Evolutionary conservation across 2,329 filamentous ascomycete species (phyloP).

Genomic region (Cercospora zeina): DNA sequence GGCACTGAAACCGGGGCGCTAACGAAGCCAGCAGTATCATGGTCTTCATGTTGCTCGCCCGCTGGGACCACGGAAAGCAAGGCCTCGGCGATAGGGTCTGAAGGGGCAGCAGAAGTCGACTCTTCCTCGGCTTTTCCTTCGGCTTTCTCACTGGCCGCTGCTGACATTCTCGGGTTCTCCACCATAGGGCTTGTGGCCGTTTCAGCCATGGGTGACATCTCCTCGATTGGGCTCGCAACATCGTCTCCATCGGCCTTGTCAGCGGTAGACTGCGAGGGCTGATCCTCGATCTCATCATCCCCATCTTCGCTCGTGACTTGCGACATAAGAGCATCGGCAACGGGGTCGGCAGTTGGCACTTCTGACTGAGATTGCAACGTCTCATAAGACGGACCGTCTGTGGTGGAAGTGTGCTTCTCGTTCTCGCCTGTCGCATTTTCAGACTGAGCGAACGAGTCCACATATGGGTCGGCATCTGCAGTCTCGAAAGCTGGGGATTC

Average conservation of each 20-base stretch:
- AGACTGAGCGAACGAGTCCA: constrained; percentile 7
- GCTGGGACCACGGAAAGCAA: constrained; percentile 9
- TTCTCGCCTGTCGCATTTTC: neutral
- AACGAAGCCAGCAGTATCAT: constrained; percentile 12
- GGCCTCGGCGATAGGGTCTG: constrained; percentile 6
- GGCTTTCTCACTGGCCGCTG: constrained; percentile 4
- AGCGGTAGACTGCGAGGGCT: neutral
- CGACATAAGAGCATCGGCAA: constrained; percentile 14
- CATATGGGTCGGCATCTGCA: constrained; percentile 6
- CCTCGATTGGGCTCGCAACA: neutral
- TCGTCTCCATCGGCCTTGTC: neutral
- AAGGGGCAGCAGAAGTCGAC: neutral
- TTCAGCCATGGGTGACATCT: constrained; percentile 2
- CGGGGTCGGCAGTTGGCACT: constrained; percentile 3
- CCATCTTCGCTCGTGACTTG: constrained; percentile 3
- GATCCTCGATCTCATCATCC: neutral
- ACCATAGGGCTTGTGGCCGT: constrained; percentile 11
- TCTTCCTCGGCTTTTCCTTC: neutral
- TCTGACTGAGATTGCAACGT: constrained; percentile 13
- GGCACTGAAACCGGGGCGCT: constrained; percentile 9
- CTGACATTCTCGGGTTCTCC: constrained; percentile 11
- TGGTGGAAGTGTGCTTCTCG: neutral
- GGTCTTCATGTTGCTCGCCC: constrained; percentile 9
- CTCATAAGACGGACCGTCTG: constrained; percentile 3
- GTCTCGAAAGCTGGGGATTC: neutral